Evolutionary conservation across 1,139 yeast species (phyloP).

Genomic region (Taphrina betulina): DNA sequence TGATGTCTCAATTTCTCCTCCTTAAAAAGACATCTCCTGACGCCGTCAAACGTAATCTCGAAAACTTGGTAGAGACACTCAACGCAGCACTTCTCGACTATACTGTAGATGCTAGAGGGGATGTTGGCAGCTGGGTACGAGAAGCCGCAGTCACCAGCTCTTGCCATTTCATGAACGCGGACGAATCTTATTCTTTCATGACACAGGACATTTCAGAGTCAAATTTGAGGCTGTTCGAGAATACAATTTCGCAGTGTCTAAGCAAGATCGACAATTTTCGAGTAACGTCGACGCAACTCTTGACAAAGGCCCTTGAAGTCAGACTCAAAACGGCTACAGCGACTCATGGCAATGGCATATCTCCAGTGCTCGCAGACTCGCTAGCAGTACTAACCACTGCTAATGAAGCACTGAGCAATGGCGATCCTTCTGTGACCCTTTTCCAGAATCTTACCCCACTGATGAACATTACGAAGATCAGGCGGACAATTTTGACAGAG

Average conservation of each 20-base stretch:
- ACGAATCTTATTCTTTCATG: slow-evolving; percentile 40
- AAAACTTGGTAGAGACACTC: slow-evolving; percentile 33
- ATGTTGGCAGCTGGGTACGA: slow-evolving; percentile 67
- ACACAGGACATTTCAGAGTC: background rate
- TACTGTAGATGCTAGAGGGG: slow-evolving; percentile 46
- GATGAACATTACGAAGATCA: background rate
- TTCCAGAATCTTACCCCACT: slow-evolving; percentile 2
- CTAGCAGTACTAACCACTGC: background rate
- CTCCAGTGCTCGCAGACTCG: background rate
- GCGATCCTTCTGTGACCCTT: background rate
- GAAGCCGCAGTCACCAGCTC: slow-evolving; percentile 52
- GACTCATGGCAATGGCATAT: background rate
- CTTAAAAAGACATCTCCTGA: background rate
- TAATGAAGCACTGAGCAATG: background rate
- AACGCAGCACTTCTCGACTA: slow-evolving; percentile 44
- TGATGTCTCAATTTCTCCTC: background rate
- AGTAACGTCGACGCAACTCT: background rate
- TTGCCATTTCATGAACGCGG: slow-evolving; percentile 1
- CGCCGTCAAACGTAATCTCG: no score
- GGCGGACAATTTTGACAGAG: slow-evolving; percentile 2
- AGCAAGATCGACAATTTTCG: slow-evolving; percentile 31
- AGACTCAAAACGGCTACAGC: background rate
- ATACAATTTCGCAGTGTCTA: no score
- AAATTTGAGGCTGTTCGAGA: slow-evolving; percentile 3
- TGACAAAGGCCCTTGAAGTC: background rate